Percentiles rank a stretch among this genome's conserved stretches.
These are phyloP conservation scores for Verbena officinalis DNA, from an alignment of 257 asterid species.

Conservation along the genomic window DNA sequence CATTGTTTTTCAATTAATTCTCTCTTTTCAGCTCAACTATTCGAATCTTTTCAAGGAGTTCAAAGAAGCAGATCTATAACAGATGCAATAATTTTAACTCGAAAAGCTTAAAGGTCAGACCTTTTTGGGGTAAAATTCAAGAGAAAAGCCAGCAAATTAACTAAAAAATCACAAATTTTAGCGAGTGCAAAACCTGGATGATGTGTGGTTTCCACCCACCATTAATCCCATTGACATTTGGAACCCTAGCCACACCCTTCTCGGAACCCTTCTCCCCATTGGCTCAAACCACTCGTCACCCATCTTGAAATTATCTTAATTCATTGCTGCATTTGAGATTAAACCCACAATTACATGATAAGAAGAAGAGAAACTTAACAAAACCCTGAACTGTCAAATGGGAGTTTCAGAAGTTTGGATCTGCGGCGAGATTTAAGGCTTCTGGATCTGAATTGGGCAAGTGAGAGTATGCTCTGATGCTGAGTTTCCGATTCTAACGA, in stretches of 20 bases:
- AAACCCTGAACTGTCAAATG: background rate
- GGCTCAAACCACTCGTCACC: slow-evolving; percentile 39
- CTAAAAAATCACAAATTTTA: slow-evolving; percentile 35
- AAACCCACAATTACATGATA: slow-evolving; percentile 26
- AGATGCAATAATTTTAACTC: slow-evolving; percentile 38
- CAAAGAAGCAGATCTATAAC: slow-evolving; percentile 37
- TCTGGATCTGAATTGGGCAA: slow-evolving; percentile 24
- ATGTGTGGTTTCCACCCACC: slow-evolving; percentile 98
- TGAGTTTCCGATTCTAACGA: too few species aligned
- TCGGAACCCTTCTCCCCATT: slow-evolving; percentile 56
- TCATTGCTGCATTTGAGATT: slow-evolving; percentile 25
- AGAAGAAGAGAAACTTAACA: too few species aligned
- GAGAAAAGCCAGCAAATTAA: slow-evolving; percentile 27
- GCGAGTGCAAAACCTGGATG: slow-evolving; percentile 98
- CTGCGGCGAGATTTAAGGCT: background rate
- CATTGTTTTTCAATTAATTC: slow-evolving; percentile 34
- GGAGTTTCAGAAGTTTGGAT: too few species aligned
- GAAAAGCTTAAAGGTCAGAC: slow-evolving; percentile 27
- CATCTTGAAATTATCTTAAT: slow-evolving; percentile 33
- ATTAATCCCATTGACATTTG: slow-evolving; percentile 73
- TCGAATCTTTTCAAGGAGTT: slow-evolving; percentile 25
- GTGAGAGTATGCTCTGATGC: background rate
- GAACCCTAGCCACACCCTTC: slow-evolving; percentile 60
- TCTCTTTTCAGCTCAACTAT: slow-evolving; percentile 19
- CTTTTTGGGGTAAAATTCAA: slow-evolving; percentile 15